Base-by-base conservation (phyloP, 257 asterid species). In the Prunella vulgaris region DNA sequence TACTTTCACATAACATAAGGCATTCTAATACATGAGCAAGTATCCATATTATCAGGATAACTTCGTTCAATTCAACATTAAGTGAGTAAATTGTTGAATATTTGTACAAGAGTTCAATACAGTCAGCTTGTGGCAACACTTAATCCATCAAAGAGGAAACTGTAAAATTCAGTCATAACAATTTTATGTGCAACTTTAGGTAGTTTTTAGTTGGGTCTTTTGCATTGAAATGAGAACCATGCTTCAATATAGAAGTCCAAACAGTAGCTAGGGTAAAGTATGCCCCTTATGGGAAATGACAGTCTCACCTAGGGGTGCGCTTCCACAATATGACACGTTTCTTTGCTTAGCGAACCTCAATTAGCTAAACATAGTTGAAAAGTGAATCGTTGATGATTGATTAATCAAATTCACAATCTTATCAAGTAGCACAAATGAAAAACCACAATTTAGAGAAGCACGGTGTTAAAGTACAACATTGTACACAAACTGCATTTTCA, bases 311-410 rank as follows among this genome's bases (percentile, higher is more conserved):
- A 42, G 54, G 71, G 35, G 17, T 4, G 37, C 32, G 72, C 46
- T 52, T 62, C 56, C 40, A n/a, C 68, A 62, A 46, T 28, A 69
- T 5, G 38, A 22, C 59, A 57, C 3, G 60, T 4, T 24, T 10
- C n/a, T 56, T 28, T 70, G 37, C 35, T 64, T 58, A 9, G 21
- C 59, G 38, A 60, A 59, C 44, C 58, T 18, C 57, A 20, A n/a
- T n/a, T n/a, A n/a, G n/a, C n/a, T n/a, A 18, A 35, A 65, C 25
- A 60, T 56, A 60, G 62, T 52, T 66, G 57, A 66, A 40, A 71
- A 42, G 62, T 44, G 60, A 17, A 66, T 30, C 25, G n/a, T n/a
- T n/a, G n/a, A 10, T 1, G 40, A 58, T 71, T 20, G 18, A 46
- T 10, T 10, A 9, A 33, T 7, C 53, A 61, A 30, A 37, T 51